These are phyloP conservation scores for Xylaria arbuscula DNA, from an alignment of 2,329 filamentous ascomycete genomes.

Conservation along the genomic window DNA sequence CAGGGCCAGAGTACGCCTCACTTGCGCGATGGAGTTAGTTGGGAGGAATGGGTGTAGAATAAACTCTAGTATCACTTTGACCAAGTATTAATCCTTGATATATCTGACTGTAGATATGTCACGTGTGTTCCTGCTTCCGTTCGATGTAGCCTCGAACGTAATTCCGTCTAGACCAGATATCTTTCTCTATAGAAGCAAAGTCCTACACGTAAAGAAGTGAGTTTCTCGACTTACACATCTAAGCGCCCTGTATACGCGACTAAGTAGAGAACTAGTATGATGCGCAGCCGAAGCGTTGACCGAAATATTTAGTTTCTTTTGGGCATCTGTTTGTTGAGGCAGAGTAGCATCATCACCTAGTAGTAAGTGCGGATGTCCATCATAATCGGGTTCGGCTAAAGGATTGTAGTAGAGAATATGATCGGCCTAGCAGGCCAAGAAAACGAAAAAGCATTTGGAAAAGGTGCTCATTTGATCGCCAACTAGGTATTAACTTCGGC, in stretches of 20 bases:
- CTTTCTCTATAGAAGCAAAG: background rate
- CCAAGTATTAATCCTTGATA: background rate
- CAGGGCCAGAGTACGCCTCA: constrained; percentile 21
- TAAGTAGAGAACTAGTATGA: background rate
- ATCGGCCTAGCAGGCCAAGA: background rate
- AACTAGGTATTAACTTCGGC: background rate
- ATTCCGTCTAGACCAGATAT: background rate
- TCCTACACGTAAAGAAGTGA: background rate
- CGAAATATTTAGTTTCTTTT: background rate
- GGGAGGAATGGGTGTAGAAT: constrained; percentile 41
- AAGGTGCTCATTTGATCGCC: background rate
- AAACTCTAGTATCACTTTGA: background rate
- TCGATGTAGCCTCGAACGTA: background rate
- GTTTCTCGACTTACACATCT: background rate
- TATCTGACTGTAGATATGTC: background rate
- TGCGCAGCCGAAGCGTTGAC: background rate
- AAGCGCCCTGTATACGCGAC: background rate
- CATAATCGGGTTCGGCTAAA: background rate
- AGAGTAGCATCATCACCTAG: background rate
- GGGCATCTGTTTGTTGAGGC: background rate
- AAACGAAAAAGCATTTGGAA: background rate
- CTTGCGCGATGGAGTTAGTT: constrained; percentile 38
- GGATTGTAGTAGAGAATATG: background rate
- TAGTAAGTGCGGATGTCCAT: background rate
- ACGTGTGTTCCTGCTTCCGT: background rate